A percentile compares a stretch with the other conserved stretches of the same genome.
Evolutionary conservation across 805 yeast genomes (phyloP).

Genomic region (Wickerhamomyces chaumierensis): DNA sequence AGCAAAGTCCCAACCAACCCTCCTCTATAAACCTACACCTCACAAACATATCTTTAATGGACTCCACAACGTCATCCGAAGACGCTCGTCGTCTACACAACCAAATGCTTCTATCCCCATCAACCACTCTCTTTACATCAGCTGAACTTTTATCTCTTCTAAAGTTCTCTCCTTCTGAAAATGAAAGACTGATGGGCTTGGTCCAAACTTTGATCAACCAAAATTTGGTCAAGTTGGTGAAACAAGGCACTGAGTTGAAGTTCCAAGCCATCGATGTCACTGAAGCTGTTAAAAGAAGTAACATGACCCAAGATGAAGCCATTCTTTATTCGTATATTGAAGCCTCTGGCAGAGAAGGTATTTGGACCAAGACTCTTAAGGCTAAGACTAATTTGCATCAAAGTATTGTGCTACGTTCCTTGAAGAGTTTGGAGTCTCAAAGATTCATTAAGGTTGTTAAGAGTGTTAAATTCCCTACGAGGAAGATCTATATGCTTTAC

Average conservation of each 20-base stretch:
- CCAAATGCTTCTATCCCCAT: slow-evolving; percentile 44
- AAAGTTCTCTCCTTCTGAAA: slow-evolving; percentile 26
- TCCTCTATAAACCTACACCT: neutral
- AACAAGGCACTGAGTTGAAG: slow-evolving; percentile 51
- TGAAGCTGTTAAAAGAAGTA: slow-evolving; percentile 68
- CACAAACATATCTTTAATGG: neutral
- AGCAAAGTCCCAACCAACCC: no score
- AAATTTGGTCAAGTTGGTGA: slow-evolving; percentile 58
- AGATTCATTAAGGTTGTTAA: slow-evolving; percentile 82
- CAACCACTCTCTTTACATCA: slow-evolving; percentile 50
- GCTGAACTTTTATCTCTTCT: slow-evolving; percentile 48
- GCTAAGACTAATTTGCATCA: slow-evolving; percentile 84
- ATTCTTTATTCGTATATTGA: slow-evolving; percentile 86
- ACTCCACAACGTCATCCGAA: neutral
- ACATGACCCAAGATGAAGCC: slow-evolving; percentile 81
- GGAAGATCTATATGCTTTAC: slow-evolving; percentile 93
- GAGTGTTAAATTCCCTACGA: slow-evolving; percentile 83
- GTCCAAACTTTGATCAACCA: slow-evolving; percentile 43
- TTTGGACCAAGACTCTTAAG: slow-evolving; percentile 88
- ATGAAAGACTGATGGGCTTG: slow-evolving; percentile 29
- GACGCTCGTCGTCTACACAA: slow-evolving; percentile 26
- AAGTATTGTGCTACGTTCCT: slow-evolving; percentile 75
- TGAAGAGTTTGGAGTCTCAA: slow-evolving; percentile 71
- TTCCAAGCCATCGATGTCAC: slow-evolving; percentile 65
- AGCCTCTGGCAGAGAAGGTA: slow-evolving; percentile 89